phyloP scores from a whole-genome alignment of 257 asterid genomes.

The Nicotiana noctiflora region DNA sequence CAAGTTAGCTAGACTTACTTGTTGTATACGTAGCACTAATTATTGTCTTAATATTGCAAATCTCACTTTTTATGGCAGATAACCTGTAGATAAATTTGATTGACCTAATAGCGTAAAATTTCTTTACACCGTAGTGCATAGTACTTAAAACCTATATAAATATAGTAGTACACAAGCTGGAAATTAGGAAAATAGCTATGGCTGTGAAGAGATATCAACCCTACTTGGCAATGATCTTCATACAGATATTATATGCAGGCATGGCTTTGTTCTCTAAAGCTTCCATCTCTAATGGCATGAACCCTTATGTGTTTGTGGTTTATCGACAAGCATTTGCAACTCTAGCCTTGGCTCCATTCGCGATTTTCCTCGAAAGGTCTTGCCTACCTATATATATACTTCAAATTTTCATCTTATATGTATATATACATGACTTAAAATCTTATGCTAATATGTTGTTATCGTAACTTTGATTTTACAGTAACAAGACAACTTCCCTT shows the following conservation, averaged over 20 bases:
- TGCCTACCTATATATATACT: not conserved
- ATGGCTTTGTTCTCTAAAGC: conserved; percentile 50
- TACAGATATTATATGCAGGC: conserved; percentile 43
- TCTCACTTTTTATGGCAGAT: no score
- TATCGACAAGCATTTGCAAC: conserved; percentile 57
- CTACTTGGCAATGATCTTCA: conserved; percentile 32
- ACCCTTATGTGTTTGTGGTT: conserved; percentile 45
- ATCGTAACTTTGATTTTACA: conserved; percentile 15
- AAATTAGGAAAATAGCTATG: not conserved
- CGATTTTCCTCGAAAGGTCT: conserved; percentile 34
- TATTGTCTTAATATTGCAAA: no score
- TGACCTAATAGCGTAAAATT: no score
- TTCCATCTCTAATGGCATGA: conserved; percentile 51
- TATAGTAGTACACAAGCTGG: not conserved
- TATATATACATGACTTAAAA: not conserved
- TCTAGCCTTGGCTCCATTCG: conserved; percentile 46
- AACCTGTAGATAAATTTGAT: no score
- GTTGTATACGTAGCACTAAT: no score
- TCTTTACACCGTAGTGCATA: no score
- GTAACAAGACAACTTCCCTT: conserved; percentile 29
- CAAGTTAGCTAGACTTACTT: no score
- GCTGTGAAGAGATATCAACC: conserved; percentile 26
- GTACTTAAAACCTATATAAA: not conserved
- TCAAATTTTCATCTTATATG: not conserved
- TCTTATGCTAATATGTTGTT: not conserved